Conservation (phyloP, 768 basidiomycete genomes). For the Panus rudis region DNA sequence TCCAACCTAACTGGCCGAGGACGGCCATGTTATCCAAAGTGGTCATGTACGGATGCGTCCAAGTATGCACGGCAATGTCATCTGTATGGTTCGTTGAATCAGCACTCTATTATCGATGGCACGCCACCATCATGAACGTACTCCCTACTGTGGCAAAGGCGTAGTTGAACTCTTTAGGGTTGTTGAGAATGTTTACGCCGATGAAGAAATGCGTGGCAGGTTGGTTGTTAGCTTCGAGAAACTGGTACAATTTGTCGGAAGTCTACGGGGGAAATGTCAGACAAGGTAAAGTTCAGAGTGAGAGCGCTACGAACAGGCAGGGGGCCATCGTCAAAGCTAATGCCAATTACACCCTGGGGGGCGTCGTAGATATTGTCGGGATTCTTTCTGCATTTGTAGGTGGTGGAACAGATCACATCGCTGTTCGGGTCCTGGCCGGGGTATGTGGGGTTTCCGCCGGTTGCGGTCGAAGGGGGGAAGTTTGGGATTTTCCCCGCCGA, state of each 20-base stretch:
- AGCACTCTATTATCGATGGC: background rate
- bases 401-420: constrained; percentile 65
- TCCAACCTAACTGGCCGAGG: constrained; percentile 44
- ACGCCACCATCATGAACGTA: background rate
- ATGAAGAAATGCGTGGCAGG: constrained; percentile 89
- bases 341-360: constrained; percentile 57
- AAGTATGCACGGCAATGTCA: constrained; percentile 35
- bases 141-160: constrained; percentile 34
- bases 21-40: constrained; percentile 38
- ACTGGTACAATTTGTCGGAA: constrained; percentile 46
- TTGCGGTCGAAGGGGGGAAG: constrained; percentile 43
- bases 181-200: constrained; percentile 62
- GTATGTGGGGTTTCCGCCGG: constrained; percentile 30
- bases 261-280: constrained; percentile 22
- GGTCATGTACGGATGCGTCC: constrained; percentile 45
- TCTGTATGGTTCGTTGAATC: constrained; percentile 22
- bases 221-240: constrained; percentile 57
- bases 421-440: constrained; percentile 36
- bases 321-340: constrained; percentile 82
- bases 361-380: constrained; percentile 70
- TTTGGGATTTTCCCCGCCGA: constrained; percentile 67
- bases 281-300: constrained; percentile 4
- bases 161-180: constrained; percentile 47
- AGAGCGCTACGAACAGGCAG: constrained; percentile 29
- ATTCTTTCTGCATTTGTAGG: constrained; percentile 54